These are phyloP conservation scores for Talaromyces atroroseus DNA, from an alignment of 2,329 filamentous ascomycete species.

Conservation along the genomic window DNA sequence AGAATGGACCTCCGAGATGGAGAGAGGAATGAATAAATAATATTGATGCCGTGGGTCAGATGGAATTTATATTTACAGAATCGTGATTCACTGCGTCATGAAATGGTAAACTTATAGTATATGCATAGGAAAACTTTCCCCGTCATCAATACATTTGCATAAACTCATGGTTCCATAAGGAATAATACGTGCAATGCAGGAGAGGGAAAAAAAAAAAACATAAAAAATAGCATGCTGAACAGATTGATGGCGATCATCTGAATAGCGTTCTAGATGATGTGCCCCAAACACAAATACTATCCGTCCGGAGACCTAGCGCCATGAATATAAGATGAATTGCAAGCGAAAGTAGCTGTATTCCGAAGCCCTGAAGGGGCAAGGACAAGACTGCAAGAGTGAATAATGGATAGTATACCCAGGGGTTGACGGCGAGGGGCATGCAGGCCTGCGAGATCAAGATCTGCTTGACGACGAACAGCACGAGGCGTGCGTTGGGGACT, in stretches of 20 bases:
- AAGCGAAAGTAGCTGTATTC: slow-evolving; percentile 38
- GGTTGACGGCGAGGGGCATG: slow-evolving; percentile 63
- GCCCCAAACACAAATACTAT: slow-evolving; percentile 29
- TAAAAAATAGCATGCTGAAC: too few species aligned
- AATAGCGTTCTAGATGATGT: background rate
- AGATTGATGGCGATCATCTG: background rate
- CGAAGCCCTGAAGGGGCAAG: slow-evolving; percentile 34
- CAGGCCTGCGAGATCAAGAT: slow-evolving; percentile 62
- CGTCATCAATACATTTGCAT: background rate
- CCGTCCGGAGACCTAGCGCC: slow-evolving; percentile 33
- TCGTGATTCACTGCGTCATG: background rate
- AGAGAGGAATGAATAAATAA: background rate
- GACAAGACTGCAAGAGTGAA: slow-evolving; percentile 65
- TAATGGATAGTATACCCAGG: slow-evolving; percentile 61
- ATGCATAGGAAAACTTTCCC: background rate
- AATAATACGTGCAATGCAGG: background rate
- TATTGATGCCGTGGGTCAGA: too few species aligned
- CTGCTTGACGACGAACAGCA: slow-evolving; percentile 65
- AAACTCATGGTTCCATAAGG: background rate
- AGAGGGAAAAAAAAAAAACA: background rate
- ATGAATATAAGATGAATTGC: slow-evolving; percentile 45
- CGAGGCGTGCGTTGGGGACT: slow-evolving; percentile 47
- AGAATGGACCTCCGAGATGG: too few species aligned
- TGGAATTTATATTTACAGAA: background rate
- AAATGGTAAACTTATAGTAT: background rate